A percentile compares a stretch with the other conserved stretches of the same genome.
These are phyloP conservation scores for Dictyostelium capitatum DNA, from an alignment of 78 protist species.

Conservation along the genomic window DNA sequence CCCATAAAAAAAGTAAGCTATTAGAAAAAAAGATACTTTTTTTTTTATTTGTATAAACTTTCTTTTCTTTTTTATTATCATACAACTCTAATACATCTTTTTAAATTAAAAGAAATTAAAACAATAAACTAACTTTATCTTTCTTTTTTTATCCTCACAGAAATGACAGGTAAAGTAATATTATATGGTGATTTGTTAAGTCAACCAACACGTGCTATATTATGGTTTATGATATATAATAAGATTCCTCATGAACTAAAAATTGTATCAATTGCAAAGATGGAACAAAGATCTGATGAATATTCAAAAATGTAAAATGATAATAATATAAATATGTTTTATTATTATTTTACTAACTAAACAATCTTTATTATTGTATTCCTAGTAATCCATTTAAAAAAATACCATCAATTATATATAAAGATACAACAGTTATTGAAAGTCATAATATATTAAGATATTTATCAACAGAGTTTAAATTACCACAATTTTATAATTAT, in stretches of 20 bases:
- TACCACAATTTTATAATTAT: neutral
- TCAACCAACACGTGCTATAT: constrained; percentile 26
- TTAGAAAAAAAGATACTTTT: too few species aligned
- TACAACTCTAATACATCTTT: too few species aligned
- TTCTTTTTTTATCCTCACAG: too few species aligned
- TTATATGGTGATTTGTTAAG: constrained; percentile 1
- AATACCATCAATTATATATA: constrained; percentile 15
- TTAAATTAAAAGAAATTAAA: too few species aligned
- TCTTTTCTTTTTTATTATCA: too few species aligned
- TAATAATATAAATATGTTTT: neutral
- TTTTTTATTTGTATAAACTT: too few species aligned
- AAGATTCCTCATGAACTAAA: constrained; percentile 3
- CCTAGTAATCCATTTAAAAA: constrained; percentile 16
- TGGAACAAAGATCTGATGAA: constrained; percentile 11
- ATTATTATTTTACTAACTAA: neutral
- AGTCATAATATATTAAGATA: constrained; percentile 21
- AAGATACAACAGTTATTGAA: neutral
- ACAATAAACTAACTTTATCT: too few species aligned
- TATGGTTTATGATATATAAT: neutral
- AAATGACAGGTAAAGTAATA: neutral
- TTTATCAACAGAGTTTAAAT: neutral
- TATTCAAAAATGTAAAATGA: constrained; percentile 19
- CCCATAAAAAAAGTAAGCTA: too few species aligned
- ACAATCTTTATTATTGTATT: neutral
- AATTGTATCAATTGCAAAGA: neutral